A percentile compares a stretch with the other conserved stretches of the same genome.
Conservation (phyloP, 352 stramenopile genomes). For the Paralagenidium karlingii region DNA sequence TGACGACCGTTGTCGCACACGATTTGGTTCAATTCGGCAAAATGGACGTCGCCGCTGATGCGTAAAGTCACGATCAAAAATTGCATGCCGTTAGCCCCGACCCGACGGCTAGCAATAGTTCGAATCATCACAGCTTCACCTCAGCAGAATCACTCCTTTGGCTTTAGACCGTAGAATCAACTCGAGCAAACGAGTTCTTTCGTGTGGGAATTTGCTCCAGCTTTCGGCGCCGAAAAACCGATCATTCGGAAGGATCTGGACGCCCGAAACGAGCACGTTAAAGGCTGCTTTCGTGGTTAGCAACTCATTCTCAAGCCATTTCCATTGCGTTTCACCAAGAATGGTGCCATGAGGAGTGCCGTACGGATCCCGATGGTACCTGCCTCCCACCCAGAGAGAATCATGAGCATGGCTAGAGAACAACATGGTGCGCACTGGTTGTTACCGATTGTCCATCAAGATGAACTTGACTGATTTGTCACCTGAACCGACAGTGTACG, state of each 20-base stretch:
- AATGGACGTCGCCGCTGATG: conserved; percentile 87
- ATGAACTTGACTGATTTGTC: conserved; percentile 77
- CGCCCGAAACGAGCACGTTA: conserved; percentile 88
- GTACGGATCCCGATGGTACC: conserved; percentile 70
- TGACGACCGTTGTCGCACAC: conserved; percentile 63
- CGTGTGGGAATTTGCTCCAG: conserved; percentile 80
- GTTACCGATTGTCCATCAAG: conserved; percentile 63
- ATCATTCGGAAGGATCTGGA: conserved; percentile 81
- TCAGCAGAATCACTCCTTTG: conserved; percentile 80
- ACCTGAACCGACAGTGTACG: conserved; percentile 54
- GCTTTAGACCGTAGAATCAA: conserved; percentile 72
- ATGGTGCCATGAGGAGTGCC: conserved; percentile 42
- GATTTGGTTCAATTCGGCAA: conserved; percentile 87
- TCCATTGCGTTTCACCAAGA: conserved; percentile 68
- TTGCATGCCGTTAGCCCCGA: background rate
- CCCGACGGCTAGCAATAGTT: background rate
- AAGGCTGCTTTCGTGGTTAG: conserved; percentile 69
- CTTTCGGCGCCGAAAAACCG: conserved; percentile 73
- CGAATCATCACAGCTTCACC: conserved; percentile 4
- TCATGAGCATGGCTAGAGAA: conserved; percentile 1
- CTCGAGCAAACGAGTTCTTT: conserved; percentile 74
- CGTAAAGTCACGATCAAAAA: too few species aligned
- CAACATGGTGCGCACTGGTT: background rate
- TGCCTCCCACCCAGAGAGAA: too few species aligned
- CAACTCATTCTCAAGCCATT: conserved; percentile 77